Conservation (phyloP, 352 stramenopile genomes). For the Halophytophthora polymorphica region DNA sequence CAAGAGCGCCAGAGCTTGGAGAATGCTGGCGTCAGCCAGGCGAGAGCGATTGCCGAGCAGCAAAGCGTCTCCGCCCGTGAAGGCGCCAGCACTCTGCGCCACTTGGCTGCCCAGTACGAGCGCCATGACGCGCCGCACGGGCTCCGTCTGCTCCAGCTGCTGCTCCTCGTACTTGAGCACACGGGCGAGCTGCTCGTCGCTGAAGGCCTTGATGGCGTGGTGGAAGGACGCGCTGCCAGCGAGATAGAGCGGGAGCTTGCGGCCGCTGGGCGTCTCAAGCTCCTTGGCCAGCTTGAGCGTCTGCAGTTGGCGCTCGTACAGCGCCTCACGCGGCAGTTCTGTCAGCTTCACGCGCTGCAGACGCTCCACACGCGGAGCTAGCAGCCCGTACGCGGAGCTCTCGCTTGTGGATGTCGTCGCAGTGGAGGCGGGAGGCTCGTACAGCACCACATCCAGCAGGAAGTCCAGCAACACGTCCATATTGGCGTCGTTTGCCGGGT, state of each 20-base stretch:
- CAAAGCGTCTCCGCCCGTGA: conserved; percentile 35
- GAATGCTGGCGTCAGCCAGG: conserved; percentile 52
- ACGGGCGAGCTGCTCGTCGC: conserved; percentile 61
- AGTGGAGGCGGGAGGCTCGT: conserved; percentile 27
- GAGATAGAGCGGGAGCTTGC: conserved; percentile 52
- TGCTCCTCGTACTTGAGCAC: conserved; percentile 58
- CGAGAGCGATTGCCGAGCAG: conserved; percentile 48
- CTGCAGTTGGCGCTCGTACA: conserved; percentile 64
- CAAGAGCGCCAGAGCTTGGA: conserved; percentile 50
- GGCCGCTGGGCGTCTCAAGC: conserved; percentile 28
- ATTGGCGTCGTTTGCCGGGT: conserved; percentile 16
- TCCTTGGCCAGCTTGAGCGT: conserved; percentile 64
- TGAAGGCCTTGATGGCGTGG: conserved; percentile 65
- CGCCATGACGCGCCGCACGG: conserved; percentile 39
- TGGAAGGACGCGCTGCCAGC: conserved; percentile 57
- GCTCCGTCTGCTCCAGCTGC: conserved; percentile 37
- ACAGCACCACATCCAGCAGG: conserved; percentile 64
- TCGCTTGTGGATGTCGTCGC: conserved; percentile 2
- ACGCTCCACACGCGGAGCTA: conserved; percentile 44
- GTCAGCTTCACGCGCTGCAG: conserved; percentile 42
- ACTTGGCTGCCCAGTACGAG: conserved; percentile 66
- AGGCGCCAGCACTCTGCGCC: conserved; percentile 30
- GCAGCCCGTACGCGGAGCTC: conserved; percentile 36
- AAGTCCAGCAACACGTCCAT: conserved; percentile 64
- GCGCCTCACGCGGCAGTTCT: conserved; percentile 34